These are phyloP conservation scores for Acanthamoeba quina DNA, from an alignment of 208 protist species.

Conservation along the genomic window DNA sequence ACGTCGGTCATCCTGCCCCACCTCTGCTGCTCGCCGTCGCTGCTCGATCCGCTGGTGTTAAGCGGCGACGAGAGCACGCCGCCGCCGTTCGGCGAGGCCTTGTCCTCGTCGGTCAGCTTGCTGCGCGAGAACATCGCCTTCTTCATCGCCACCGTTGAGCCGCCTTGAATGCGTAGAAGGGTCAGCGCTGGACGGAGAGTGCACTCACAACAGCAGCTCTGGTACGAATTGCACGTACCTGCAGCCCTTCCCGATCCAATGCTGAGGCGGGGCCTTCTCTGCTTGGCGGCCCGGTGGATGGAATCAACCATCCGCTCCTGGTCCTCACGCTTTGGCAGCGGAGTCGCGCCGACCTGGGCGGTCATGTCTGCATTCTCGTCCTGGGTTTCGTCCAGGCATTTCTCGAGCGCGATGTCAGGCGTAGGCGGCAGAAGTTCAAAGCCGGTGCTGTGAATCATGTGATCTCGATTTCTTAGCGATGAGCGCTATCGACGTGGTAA, in stretches of 20 bases:
- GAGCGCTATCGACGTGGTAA: neutral
- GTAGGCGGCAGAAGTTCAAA: conserved; percentile 2
- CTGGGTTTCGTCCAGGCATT: neutral
- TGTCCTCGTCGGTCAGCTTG: neutral
- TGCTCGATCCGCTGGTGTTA: neutral
- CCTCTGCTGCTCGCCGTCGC: neutral
- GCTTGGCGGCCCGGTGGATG: conserved; percentile 25
- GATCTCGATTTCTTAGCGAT: neutral
- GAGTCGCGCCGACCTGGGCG: neutral
- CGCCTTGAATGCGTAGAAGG: neutral
- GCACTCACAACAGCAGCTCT: neutral
- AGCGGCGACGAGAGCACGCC: conserved; percentile 7
- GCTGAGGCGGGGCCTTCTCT: conserved; percentile 19
- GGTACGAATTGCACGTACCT: neutral
- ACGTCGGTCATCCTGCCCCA: neutral
- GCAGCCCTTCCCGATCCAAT: neutral
- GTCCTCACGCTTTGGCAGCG: conserved; percentile 27
- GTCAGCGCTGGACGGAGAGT: neutral
- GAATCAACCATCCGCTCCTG: conserved; percentile 39
- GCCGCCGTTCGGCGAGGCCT: neutral
- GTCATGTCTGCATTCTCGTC: neutral
- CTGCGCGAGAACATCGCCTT: conserved; percentile 20
- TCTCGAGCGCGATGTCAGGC: neutral
- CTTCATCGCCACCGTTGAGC: neutral
- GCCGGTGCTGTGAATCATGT: neutral